phyloP scores from a whole-genome alignment of 129 eudicot genomes.

The Tanacetum coccineum region DNA sequence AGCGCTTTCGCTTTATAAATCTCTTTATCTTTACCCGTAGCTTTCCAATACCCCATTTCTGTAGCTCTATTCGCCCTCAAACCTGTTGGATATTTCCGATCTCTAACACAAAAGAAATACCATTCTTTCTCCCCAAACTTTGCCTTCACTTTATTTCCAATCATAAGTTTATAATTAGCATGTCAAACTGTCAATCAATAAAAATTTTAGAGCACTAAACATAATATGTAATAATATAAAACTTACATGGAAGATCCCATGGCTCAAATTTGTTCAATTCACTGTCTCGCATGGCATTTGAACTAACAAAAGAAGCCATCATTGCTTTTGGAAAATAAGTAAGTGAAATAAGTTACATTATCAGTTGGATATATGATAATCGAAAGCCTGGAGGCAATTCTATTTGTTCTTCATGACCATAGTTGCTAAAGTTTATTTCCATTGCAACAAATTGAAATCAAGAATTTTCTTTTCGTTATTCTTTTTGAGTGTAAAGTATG shows the following conservation, averaged over 20 bases:
- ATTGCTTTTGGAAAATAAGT: slow-evolving; percentile 48
- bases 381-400: slow-evolving; percentile 81
- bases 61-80: slow-evolving; percentile 68
- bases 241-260: slow-evolving; percentile 87
- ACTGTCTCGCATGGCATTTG: slow-evolving; percentile 71
- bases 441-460: slow-evolving; percentile 2
- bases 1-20: slow-evolving; percentile 41
- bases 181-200: neutral
- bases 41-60: slow-evolving; percentile 76
- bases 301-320: slow-evolving; percentile 38
- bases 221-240: neutral
- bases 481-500: too few species aligned
- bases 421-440: slow-evolving; percentile 9
- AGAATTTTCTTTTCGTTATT: neutral
- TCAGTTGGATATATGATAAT: slow-evolving; percentile 80
- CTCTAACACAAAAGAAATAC: slow-evolving; percentile 82
- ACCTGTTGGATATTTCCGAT: slow-evolving; percentile 74
- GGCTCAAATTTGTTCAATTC: slow-evolving; percentile 82
- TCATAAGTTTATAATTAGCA: slow-evolving; percentile 2
- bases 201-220: neutral
- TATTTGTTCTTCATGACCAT: slow-evolving; percentile 36
- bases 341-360: slow-evolving; percentile 78
- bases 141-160: slow-evolving; percentile 53
- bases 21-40: slow-evolving; percentile 76
- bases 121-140: slow-evolving; percentile 88